Percentiles rank a stretch among this genome's conserved stretches.
Evolutionary conservation across 2,329 filamentous ascomycete genomes (phyloP).

Genomic region (Aspergillus sp.): DNA sequence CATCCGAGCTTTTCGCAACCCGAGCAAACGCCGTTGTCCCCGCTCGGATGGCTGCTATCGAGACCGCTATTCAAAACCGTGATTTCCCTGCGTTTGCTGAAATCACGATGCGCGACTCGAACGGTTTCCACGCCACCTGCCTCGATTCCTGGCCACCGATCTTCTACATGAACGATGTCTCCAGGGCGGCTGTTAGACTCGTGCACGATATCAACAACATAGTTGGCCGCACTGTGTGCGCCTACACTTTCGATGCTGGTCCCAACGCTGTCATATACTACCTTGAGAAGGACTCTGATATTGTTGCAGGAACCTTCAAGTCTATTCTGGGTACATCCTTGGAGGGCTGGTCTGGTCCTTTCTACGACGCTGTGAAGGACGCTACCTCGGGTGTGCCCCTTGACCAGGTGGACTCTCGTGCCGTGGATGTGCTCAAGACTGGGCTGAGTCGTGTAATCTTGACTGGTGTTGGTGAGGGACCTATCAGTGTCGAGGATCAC

Average conservation of each 20-base stretch:
- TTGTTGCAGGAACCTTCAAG: constrained; percentile 78
- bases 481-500: constrained; percentile 74
- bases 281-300: constrained; percentile 70
- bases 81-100: constrained; percentile 87
- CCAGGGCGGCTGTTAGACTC: constrained; percentile 78
- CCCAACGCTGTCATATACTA: constrained; percentile 98
- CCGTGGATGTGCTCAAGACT: constrained; percentile 66
- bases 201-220: constrained; percentile 85
- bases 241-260: constrained; percentile 96
- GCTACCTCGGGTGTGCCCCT: constrained; percentile 55
- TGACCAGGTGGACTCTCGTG: constrained; percentile 56
- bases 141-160: constrained; percentile 95
- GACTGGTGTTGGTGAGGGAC: constrained; percentile 88
- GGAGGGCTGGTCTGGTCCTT: constrained; percentile 57
- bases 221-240: constrained; percentile 77
- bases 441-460: constrained; percentile 88
- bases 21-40: constrained; percentile 77
- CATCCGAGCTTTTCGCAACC: constrained; percentile 80
- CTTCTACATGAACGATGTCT: constrained; percentile 97
- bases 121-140: constrained; percentile 94
- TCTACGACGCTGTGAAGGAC: constrained; percentile 54
- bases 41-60: constrained; percentile 78
- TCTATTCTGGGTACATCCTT: constrained; percentile 65
- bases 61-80: constrained; percentile 71
- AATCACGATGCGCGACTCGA: constrained; percentile 94